phyloP scores from a whole-genome alignment of 108 stramenopile species.

The Parmales sp. region DNA sequence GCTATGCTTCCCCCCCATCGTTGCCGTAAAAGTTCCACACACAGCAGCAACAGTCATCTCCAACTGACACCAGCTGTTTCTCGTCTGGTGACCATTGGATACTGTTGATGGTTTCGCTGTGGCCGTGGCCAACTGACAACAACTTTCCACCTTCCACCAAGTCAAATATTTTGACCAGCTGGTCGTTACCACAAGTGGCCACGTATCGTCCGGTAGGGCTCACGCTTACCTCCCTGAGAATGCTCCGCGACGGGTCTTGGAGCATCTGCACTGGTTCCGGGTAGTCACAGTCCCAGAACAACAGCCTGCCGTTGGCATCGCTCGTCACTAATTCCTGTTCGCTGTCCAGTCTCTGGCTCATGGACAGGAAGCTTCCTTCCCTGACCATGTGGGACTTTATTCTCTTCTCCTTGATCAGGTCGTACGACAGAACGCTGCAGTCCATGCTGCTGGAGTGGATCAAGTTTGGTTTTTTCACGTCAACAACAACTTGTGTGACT shows the following conservation, averaged over 20 bases:
- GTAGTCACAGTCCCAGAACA: constrained; percentile 45
- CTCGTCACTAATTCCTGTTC: constrained; percentile 39
- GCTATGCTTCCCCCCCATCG: background rate
- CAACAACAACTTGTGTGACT: constrained; percentile 22
- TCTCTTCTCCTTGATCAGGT: constrained; percentile 29
- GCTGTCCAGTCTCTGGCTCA: constrained; percentile 32
- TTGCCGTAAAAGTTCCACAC: constrained; percentile 42
- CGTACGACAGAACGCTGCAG: constrained; percentile 34
- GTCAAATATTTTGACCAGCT: constrained; percentile 23
- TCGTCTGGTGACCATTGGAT: constrained; percentile 38
- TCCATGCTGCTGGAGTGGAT: constrained; percentile 31
- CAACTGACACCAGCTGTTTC: constrained; percentile 36
- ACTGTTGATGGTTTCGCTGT: constrained; percentile 12
- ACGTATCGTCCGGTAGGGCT: constrained; percentile 36
- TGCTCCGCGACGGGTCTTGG: background rate
- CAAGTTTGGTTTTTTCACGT: constrained; percentile 21
- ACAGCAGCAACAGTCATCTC: constrained; percentile 30
- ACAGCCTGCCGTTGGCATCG: constrained; percentile 30
- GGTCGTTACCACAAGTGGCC: constrained; percentile 32
- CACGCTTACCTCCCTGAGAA: constrained; percentile 8
- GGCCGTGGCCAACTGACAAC: constrained; percentile 27
- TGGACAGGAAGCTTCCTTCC: constrained; percentile 23
- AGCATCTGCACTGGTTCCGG: background rate
- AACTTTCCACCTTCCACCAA: background rate
- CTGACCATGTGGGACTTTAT: constrained; percentile 18